Base-by-base conservation (phyloP, 2,329 filamentous ascomycete species). In the Juglanconis sp. region DNA sequence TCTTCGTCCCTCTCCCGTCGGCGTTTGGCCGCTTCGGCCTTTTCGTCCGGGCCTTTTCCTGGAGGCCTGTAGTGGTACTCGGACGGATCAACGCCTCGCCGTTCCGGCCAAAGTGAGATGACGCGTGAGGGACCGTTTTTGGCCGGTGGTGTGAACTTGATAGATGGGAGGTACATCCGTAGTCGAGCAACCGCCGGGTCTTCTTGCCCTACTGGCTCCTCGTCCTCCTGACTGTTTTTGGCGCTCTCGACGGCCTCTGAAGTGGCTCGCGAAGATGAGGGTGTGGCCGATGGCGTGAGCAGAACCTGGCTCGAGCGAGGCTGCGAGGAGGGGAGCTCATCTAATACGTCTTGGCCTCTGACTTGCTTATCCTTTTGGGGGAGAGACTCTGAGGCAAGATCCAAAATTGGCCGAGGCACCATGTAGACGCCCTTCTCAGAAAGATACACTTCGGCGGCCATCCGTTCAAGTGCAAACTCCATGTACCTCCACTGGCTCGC, bases 21-120 rank as follows among this genome's bases (percentile, higher is more conserved):
- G 4, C 54, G 61, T 30, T 36, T 51, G 3, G 54, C 54, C 51
- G 46, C 50, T 53, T 60, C 49, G 7, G 58, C 17, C 15, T 32
- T 38, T 15, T 36, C 53, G 31, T 60, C 57, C 9, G 44, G 31
- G 8, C 24, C 51, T 50, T 57, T 59, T 2, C 50, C 50, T 8
- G 32, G 36, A 8, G 62, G 66, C 50, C 56, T 66, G 67, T 69
- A 75, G 3, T 61, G 64, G 64, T 73, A 76, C 17, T 68, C 55
- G 4, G 63, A 58, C 13, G 75, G 74, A 61, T 76, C 68, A 30
- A 56, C 61, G n/a, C 71, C 72, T 15, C 70, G 68, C 6, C 64
- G 61, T n/a, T 69, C 66, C 17, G 69, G 68, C 75, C 75, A 77
- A 47, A 74, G 68, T 1, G 69, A 66, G 3, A 75, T 57, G 17